Conservation (phyloP, 768 basidiomycete genomes). For the Polyporus arcularius region DNA sequence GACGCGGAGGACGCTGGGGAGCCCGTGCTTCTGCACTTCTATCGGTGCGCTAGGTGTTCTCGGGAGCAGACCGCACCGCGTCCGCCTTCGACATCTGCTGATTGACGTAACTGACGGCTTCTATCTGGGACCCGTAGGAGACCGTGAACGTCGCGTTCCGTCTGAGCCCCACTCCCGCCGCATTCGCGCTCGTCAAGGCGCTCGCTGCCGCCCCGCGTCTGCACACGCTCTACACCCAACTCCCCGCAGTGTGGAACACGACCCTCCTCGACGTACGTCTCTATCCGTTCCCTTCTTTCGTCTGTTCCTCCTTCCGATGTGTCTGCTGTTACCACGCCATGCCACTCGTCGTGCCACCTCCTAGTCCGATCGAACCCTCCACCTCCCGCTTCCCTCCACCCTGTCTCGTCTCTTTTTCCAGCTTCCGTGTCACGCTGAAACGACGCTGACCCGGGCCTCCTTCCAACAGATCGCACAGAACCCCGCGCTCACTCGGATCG, state of each 20-base stretch:
- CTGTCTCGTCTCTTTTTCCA: background rate
- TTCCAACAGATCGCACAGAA: slow-evolving; percentile 36
- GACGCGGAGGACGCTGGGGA: background rate
- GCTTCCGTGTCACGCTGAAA: slow-evolving; percentile 2
- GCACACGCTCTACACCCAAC: slow-evolving; percentile 50
- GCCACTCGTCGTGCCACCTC: background rate
- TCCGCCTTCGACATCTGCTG: background rate
- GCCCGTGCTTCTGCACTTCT: background rate
- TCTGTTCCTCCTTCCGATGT: background rate
- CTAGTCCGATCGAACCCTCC: background rate
- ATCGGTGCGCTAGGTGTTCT: background rate
- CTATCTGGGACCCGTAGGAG: slow-evolving; percentile 39
- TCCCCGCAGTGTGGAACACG: slow-evolving; percentile 62
- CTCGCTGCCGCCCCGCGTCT: slow-evolving; percentile 44
- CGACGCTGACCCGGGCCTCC: background rate
- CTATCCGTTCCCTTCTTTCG: background rate
- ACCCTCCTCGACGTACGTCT: slow-evolving; percentile 48
- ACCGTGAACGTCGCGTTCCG: slow-evolving; percentile 56
- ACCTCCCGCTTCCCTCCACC: background rate
- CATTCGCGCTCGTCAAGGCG: slow-evolving; percentile 36
- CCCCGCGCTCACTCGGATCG: slow-evolving; percentile 48
- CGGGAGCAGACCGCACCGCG: background rate
- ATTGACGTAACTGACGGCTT: slow-evolving; percentile 14
- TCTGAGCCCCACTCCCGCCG: slow-evolving; percentile 42
- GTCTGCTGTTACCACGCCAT: background rate